Evolutionary conservation across 1,284 basidiomycete genomes (phyloP).

Genomic region (Trametes pubescens): DNA sequence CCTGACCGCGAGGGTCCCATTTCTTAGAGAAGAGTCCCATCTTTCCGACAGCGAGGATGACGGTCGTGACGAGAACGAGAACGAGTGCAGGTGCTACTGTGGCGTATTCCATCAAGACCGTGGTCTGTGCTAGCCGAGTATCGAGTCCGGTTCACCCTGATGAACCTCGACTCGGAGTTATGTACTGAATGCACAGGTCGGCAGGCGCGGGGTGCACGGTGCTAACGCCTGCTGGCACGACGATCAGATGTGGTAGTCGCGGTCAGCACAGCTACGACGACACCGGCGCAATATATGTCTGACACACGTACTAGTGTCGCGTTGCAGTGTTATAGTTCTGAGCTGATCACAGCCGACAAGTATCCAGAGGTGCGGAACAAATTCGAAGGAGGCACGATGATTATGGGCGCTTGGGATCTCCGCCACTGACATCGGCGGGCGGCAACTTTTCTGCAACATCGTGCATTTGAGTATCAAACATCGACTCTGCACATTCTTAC

Average conservation of each 20-base stretch:
- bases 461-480: no score
- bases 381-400: no score
- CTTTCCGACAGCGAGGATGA: slow-evolving; percentile 1
- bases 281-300: neutral
- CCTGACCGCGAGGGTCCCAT: slow-evolving; percentile 45
- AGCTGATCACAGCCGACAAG: no score
- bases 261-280: neutral
- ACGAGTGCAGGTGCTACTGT: neutral
- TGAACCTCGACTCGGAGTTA: neutral
- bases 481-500: no score
- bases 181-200: neutral
- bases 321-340: no score
- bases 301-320: neutral
- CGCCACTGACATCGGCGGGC: no score
- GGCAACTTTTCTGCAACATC: no score
- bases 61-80: slow-evolving; percentile 6
- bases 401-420: no score
- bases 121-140: neutral
- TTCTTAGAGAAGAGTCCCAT: slow-evolving; percentile 28
- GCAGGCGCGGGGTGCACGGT: no score
- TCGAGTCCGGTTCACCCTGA: neutral
- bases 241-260: neutral
- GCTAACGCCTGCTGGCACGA: neutral
- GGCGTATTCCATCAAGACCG: slow-evolving; percentile 7
- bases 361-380: no score